These are phyloP conservation scores for Globisporangium carolinianum DNA, from an alignment of 352 stramenopile genomes.

Conservation along the genomic window DNA sequence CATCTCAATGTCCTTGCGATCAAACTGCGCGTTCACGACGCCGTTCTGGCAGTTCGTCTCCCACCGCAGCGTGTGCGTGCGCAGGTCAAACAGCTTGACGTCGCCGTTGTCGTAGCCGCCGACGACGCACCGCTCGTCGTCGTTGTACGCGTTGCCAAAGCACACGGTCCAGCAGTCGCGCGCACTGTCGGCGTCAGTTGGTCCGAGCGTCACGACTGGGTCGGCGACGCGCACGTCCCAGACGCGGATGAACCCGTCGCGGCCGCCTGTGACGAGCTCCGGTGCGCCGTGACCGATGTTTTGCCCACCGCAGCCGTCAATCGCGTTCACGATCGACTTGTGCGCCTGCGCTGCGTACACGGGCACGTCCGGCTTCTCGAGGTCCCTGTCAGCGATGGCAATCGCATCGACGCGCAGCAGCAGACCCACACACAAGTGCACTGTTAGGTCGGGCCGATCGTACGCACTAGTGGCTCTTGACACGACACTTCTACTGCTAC, in stretches of 20 bases:
- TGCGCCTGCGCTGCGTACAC: constrained; percentile 90
- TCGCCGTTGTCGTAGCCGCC: constrained; percentile 97
- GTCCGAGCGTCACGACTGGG: constrained; percentile 90
- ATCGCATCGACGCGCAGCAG: no score
- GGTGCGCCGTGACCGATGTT: constrained; percentile 87
- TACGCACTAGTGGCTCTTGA: constrained; percentile 11
- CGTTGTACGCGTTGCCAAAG: constrained; percentile 94
- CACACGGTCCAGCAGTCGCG: constrained; percentile 95
- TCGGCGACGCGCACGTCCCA: constrained; percentile 91
- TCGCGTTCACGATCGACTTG: constrained; percentile 91
- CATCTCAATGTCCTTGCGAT: constrained; percentile 97
- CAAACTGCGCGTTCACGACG: constrained; percentile 94
- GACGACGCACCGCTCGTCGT: constrained; percentile 89
- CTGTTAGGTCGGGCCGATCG: not conserved
- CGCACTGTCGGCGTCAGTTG: constrained; percentile 65
- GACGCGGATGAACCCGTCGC: constrained; percentile 94
- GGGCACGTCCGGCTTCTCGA: constrained; percentile 69
- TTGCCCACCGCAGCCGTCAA: constrained; percentile 92
- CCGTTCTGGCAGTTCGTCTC: constrained; percentile 96
- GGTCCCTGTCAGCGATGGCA: constrained; percentile 37
- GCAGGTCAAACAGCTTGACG: constrained; percentile 95
- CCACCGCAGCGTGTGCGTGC: constrained; percentile 90
- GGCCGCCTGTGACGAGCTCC: constrained; percentile 91
- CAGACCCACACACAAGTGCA: no score
- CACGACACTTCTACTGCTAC: no score